A percentile compares a stretch with the other conserved stretches of the same genome.
Evolutionary conservation across 331 rosid species (phyloP).

Genomic region (Acacia concinna): DNA sequence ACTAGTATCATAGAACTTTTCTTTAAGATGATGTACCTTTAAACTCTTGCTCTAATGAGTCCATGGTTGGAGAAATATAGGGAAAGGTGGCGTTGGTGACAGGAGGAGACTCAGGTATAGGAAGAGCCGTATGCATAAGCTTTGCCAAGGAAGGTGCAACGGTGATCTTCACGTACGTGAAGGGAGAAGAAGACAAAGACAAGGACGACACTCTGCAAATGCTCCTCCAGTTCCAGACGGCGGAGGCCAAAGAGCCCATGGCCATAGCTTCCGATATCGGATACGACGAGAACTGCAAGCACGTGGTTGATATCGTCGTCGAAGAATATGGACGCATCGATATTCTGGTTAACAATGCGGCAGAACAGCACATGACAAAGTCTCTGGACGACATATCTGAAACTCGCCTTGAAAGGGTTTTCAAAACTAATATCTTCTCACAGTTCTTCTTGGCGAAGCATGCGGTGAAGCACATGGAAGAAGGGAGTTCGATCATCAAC

Average conservation of each 20-base stretch:
- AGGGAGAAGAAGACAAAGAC: constrained; percentile 50
- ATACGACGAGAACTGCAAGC: constrained; percentile 48
- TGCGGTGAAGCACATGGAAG: constrained; percentile 61
- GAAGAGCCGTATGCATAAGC: constrained; percentile 46
- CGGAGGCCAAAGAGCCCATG: constrained; percentile 42
- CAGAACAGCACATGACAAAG: constrained; percentile 34
- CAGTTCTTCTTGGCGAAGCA: constrained; percentile 52
- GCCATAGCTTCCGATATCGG: constrained; percentile 51
- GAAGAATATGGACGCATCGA: constrained; percentile 44
- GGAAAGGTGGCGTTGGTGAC: constrained; percentile 67
- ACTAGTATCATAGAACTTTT: no score
- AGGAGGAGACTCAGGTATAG: constrained; percentile 64
- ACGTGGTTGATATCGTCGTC: constrained; percentile 37
- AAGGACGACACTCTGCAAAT: constrained; percentile 44
- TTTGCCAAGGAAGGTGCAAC: constrained; percentile 59
- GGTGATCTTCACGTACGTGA: constrained; percentile 50
- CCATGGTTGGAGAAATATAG: constrained; percentile 13
- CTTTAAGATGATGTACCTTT: no score
- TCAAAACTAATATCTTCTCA: constrained; percentile 49
- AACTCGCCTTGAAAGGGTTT: constrained; percentile 36
- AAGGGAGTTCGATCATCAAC: constrained; percentile 61
- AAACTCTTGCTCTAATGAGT: no score
- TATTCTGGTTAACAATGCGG: constrained; percentile 53
- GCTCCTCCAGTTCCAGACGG: constrained; percentile 39
- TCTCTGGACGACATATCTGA: constrained; percentile 40